These are phyloP conservation scores for Zygosaccharomyces bailii DNA, from an alignment of 805 yeast species.

Conservation along the genomic window DNA sequence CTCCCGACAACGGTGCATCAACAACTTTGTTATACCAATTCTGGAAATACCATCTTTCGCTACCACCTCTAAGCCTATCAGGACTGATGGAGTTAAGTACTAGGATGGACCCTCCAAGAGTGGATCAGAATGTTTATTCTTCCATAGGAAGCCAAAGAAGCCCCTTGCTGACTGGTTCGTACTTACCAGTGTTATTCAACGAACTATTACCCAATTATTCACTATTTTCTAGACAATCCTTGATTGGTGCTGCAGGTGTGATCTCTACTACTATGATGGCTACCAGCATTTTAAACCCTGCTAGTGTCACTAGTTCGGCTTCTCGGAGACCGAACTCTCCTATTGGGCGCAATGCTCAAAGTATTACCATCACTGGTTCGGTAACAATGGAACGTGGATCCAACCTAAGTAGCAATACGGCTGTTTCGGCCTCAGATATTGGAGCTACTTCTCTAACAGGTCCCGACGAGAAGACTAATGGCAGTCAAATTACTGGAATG, in stretches of 20 bases:
- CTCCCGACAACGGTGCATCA: slow-evolving; percentile 33
- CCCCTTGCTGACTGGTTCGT: slow-evolving; percentile 59
- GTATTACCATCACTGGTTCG: slow-evolving; percentile 1
- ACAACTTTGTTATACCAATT: slow-evolving; percentile 29
- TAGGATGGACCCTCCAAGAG: slow-evolving; percentile 54
- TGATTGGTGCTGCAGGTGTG: slow-evolving; percentile 54
- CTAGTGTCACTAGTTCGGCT: slow-evolving; percentile 9
- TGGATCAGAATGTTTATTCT: slow-evolving; percentile 27
- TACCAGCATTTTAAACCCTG: slow-evolving; percentile 2
- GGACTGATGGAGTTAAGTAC: slow-evolving; percentile 64
- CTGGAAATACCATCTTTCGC: slow-evolving; percentile 31
- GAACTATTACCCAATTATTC: slow-evolving; percentile 53
- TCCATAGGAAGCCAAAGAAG: slow-evolving; percentile 47
- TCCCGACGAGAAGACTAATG: slow-evolving; percentile 1
- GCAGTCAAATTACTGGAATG: slow-evolving; percentile 43
- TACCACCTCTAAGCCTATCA: slow-evolving; percentile 45
- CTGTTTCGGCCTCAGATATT: background rate
- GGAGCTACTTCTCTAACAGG: background rate
- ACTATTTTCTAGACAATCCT: slow-evolving; percentile 49
- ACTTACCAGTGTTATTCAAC: slow-evolving; percentile 62
- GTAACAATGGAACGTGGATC: background rate
- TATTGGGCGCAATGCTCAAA: slow-evolving; percentile 19
- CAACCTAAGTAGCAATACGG: background rate
- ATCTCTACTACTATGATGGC: slow-evolving; percentile 4
- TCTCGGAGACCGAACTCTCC: slow-evolving; percentile 26